These are phyloP conservation scores for Pholiota microspora DNA, from an alignment of 768 basidiomycete genomes.

Conservation along the genomic window DNA sequence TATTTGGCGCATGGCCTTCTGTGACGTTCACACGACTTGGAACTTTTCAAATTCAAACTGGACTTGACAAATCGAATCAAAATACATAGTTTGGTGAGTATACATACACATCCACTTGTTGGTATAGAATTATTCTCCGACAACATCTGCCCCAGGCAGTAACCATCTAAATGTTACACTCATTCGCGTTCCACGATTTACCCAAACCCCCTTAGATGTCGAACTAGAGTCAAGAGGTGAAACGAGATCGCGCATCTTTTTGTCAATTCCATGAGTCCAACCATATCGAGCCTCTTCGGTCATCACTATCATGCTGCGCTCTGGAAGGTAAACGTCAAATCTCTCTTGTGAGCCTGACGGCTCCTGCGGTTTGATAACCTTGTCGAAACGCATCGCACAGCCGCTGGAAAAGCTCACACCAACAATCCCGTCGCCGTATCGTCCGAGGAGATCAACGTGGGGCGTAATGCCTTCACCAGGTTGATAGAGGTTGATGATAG, in stretches of 20 bases:
- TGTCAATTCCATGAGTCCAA: conserved; percentile 89
- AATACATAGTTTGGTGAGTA: too few species aligned
- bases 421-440: conserved; percentile 89
- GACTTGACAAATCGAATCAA: too few species aligned
- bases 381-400: conserved; percentile 78
- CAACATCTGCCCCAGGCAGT: conserved; percentile 78
- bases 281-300: conserved; percentile 78
- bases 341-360: conserved; percentile 18
- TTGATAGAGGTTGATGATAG: conserved; percentile 85
- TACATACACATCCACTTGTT: too few species aligned
- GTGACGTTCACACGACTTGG: too few species aligned
- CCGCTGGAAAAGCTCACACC: conserved; percentile 82
- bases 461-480: conserved; percentile 89
- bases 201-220: conserved; percentile 28
- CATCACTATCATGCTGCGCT: conserved; percentile 74
- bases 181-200: conserved; percentile 56
- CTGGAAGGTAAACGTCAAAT: conserved; percentile 66
- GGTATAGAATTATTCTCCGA: conserved; percentile 48
- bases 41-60: too few species aligned
- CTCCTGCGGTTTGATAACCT: conserved; percentile 13
- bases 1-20: too few species aligned
- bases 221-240: conserved; percentile 9
- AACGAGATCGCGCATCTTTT: conserved; percentile 59
- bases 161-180: conserved; percentile 90
- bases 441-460: conserved; percentile 80